Conservation (phyloP, 257 asterid species). For the Ilex aquifolium region DNA sequence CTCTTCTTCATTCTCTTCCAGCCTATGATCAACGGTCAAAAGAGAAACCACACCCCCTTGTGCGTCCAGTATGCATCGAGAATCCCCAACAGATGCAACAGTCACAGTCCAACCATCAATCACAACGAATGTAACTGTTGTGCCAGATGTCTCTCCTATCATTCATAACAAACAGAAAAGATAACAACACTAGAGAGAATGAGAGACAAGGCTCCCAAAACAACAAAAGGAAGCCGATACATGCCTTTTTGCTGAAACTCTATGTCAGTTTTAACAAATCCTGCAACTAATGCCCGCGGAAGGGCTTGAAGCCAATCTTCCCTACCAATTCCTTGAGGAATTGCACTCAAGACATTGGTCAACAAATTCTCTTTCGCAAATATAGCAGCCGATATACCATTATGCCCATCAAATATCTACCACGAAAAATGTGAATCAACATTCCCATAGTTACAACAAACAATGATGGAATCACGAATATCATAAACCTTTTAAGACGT, state of each 20-base stretch:
- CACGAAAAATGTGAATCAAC: neutral
- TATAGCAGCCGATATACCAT: constrained; percentile 97
- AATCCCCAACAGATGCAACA: constrained; percentile 99
- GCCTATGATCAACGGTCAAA: constrained; percentile 87
- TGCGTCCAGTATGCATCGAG: constrained; percentile 91
- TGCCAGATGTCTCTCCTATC: constrained; percentile 95
- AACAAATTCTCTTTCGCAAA: constrained; percentile 82
- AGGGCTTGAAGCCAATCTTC: constrained; percentile 98
- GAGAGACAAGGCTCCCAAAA: neutral
- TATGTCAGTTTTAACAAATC: constrained; percentile 94
- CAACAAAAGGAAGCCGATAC: constrained; percentile 4
- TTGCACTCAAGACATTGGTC: constrained; percentile 81
- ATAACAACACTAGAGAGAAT: constrained; percentile 15
- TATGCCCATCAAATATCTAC: constrained; percentile 95
- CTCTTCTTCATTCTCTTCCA: constrained; percentile 92
- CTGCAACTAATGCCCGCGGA: constrained; percentile 93
- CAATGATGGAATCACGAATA: neutral
- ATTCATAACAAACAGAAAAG: constrained; percentile 13
- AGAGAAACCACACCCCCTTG: constrained; percentile 88
- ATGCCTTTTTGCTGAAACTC: constrained; percentile 87
- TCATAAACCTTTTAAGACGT: constrained; percentile 6
- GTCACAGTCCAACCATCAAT: constrained; percentile 98
- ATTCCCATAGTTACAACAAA: neutral
- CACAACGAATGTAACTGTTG: constrained; percentile 91
- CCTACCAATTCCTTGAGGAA: constrained; percentile 66